Evolutionary conservation across 768 basidiomycete species (phyloP).

Genomic region (Suillus subluteus): DNA sequence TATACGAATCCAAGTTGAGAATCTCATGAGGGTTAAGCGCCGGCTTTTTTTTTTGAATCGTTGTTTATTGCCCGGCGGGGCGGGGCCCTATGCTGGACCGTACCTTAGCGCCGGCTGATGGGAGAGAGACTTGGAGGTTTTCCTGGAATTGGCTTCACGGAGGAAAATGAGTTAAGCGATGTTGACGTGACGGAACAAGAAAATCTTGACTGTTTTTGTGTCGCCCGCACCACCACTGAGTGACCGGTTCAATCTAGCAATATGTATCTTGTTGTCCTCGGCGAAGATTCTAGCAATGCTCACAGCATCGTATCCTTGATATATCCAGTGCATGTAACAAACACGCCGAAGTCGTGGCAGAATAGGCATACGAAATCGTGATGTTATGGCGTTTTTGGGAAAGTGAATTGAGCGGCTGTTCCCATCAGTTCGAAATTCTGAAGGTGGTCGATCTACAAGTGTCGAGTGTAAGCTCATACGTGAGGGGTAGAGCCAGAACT

Average conservation of each 20-base stretch:
- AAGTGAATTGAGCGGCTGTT: constrained; percentile 40
- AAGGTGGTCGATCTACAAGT: constrained; percentile 45
- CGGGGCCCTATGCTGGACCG: no score
- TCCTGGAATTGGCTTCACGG: not conserved
- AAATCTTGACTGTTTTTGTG: not conserved
- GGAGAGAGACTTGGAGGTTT: not conserved
- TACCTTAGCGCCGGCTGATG: not conserved
- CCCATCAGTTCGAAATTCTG: constrained; percentile 39
- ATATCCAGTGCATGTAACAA: not conserved
- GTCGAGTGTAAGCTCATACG: constrained; percentile 46
- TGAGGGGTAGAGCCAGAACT: constrained; percentile 46
- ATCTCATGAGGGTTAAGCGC: not conserved
- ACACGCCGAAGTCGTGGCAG: not conserved
- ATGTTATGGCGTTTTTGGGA: not conserved
- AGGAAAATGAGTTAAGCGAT: not conserved
- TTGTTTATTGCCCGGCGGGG: no score
- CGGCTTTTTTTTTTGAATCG: no score
- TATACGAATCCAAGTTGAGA: no score
- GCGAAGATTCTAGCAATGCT: not conserved
- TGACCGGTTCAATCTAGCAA: not conserved
- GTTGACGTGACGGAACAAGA: not conserved
- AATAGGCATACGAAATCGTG: not conserved
- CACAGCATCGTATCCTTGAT: not conserved
- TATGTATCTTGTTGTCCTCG: no score
- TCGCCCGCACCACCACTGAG: not conserved